Evolutionary conservation across 805 yeast species (phyloP), one percentile per base, ranked within the genome.

Genomic region (Yamadazyma laniorum): DNA sequence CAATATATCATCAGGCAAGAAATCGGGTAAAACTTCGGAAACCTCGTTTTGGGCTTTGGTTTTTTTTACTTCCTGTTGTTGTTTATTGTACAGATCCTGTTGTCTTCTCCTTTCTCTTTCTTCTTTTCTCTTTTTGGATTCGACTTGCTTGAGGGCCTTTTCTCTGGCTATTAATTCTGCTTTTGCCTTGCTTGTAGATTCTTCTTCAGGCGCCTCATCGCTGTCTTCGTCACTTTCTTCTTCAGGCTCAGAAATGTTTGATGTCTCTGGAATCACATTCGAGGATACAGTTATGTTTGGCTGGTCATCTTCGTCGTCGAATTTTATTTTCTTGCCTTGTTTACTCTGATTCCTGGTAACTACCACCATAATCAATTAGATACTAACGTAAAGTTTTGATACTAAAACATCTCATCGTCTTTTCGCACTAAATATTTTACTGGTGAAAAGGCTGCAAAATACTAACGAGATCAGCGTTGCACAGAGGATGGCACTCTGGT

Each of bases 161-260:
- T 59, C 57, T 36, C 53, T 52, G 26, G 56, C 53, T 30, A 63
- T 40, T 31, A 56, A 41, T 3, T 50, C 53, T 29, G 55, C 40
- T 35, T 56, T 65, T 23, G 65, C 48, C 26, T 47, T 45, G 6
- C 53, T 39, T 5, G 62, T 60, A 6, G 70, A 60, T 40, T 68
- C 73, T 45, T 67, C 74, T 50, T 68, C 74, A 12, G 74, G 74
- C 1, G 73, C 74, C 6, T 63, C 70, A 45, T 67, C 56, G 22
- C 36, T 30, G 11, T 33, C 43, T n/a, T 25, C 36, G 6, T 31
- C 41, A 27, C 30, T 29, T 13, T 46, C 44, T 9, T 15, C 3
- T 29, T 21, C 23, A 7, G 6, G 9, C 23, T 21, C 23, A 7
- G 23, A 21, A 21, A 37, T 33, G 9, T 35, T 26, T 3, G 25